Evolutionary conservation across 192 early-diverging fungal species (phyloP).

Genomic region (Martensiomyces pterosporus): DNA sequence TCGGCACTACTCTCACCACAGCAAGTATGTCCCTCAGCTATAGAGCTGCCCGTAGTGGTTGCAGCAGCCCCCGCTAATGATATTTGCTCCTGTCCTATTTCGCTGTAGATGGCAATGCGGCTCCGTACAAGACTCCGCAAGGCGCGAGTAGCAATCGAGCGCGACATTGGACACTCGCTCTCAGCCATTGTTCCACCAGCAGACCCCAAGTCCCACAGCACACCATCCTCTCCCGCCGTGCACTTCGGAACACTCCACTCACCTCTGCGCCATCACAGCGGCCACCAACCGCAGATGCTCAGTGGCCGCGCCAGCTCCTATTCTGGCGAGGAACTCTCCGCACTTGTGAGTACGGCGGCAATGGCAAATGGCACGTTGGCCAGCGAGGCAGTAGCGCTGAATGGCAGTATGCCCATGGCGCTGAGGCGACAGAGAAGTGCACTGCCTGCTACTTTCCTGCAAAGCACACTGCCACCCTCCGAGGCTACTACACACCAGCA

Average conservation of each 20-base stretch:
- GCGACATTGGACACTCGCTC: conserved; percentile 36
- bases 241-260: not conserved
- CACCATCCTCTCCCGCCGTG: not conserved
- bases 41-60: too few relatives aligned
- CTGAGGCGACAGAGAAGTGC: conserved; percentile 11
- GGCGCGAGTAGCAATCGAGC: conserved; percentile 24
- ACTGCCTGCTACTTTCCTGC: conserved; percentile 1
- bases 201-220: not conserved
- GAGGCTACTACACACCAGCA: not conserved
- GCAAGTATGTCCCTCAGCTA: conserved; percentile 11
- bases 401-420: too few relatives aligned
- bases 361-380: too few relatives aligned
- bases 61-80: not conserved
- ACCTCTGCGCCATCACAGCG: not conserved
- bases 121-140: conserved; percentile 33
- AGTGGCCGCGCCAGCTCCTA: too few relatives aligned
- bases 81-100: not conserved
- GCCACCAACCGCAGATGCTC: not conserved
- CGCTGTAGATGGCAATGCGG: conserved; percentile 23
- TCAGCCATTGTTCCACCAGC: conserved; percentile 12
- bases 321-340: too few relatives aligned
- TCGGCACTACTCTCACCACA: conserved; percentile 7
- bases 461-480: not conserved
- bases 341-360: too few relatives aligned
- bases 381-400: too few relatives aligned